Conservation (phyloP, 225 moss, liverwort and hornwort genomes). For the Polytrichum formosum region DNA sequence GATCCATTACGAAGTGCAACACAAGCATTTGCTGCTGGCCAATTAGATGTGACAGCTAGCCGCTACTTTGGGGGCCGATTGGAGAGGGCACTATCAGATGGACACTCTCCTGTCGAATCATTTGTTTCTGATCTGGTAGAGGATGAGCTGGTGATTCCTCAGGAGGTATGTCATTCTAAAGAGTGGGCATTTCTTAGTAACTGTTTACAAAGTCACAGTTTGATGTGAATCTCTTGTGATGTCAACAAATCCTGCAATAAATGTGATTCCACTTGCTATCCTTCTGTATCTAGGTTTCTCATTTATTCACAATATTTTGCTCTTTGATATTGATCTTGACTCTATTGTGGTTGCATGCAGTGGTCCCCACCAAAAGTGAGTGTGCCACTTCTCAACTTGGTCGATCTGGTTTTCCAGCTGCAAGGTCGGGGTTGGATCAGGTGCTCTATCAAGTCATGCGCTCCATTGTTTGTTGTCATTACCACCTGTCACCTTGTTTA, state of each 20-base stretch:
- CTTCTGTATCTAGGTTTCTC: background rate
- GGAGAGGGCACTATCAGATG: conserved; percentile 73
- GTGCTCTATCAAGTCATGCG: conserved; percentile 16
- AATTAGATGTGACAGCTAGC: conserved; percentile 32
- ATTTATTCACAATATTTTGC: background rate
- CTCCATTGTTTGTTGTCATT: conserved; percentile 1
- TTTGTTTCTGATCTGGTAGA: conserved; percentile 46
- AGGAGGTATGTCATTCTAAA: conserved; percentile 29
- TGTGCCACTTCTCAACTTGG: conserved; percentile 88
- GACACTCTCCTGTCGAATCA: conserved; percentile 79
- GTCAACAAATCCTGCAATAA: too few species aligned
- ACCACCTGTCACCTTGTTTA: background rate
- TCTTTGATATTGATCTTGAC: conserved; percentile 10
- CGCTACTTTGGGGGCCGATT: conserved; percentile 35
- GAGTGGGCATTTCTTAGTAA: too few species aligned
- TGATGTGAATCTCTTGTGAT: too few species aligned
- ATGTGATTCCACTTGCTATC: too few species aligned
- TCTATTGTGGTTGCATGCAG: conserved; percentile 26
- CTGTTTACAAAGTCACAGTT: too few species aligned
- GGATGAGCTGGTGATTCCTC: conserved; percentile 40
- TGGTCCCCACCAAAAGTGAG: conserved; percentile 95
- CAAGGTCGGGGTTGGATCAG: conserved; percentile 96
- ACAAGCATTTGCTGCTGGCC: conserved; percentile 31
- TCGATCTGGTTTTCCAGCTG: conserved; percentile 84
- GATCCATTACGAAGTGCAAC: conserved; percentile 21